A percentile compares a stretch with the other conserved stretches of the same genome.
Evolutionary conservation across 1,139 yeast genomes (phyloP).

Genomic region (Pichia sp.): DNA sequence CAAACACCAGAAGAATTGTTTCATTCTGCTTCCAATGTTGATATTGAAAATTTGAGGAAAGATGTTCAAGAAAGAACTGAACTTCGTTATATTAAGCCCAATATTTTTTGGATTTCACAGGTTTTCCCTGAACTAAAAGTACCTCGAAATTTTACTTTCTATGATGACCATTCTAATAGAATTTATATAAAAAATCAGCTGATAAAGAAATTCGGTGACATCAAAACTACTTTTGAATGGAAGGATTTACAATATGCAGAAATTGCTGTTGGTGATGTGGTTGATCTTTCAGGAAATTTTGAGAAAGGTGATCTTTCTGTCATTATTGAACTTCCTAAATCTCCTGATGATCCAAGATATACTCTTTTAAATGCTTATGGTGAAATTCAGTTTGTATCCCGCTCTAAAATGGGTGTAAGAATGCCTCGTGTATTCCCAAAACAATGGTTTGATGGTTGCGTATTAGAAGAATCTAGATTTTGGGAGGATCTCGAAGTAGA

Average conservation of each 20-base stretch:
- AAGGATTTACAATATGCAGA: conserved; percentile 24
- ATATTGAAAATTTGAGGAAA: conserved; percentile 21
- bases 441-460: conserved; percentile 27
- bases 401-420: conserved; percentile 40
- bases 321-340: conserved; percentile 36
- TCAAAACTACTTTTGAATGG: conserved; percentile 12
- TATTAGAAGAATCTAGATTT: conserved; percentile 26
- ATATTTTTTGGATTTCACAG: conserved; percentile 23
- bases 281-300: conserved; percentile 31
- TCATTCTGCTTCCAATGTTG: conserved; percentile 21
- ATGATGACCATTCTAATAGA: conserved; percentile 22
- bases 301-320: conserved; percentile 35
- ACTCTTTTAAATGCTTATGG: conserved; percentile 54
- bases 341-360: conserved; percentile 40
- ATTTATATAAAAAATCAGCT: conserved; percentile 14
- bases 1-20: conserved; percentile 28
- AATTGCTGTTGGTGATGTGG: conserved; percentile 39
- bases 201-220: conserved; percentile 19
- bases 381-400: conserved; percentile 42
- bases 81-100: conserved; percentile 25
- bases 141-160: conserved; percentile 17
- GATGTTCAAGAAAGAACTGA: conserved; percentile 19
- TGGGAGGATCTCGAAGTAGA: conserved; percentile 14
- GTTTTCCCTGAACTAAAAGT: conserved; percentile 11
- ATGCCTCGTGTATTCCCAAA: conserved; percentile 48